Conservation (phyloP, 1,284 basidiomycete genomes). For the Ceratobasidium sp. region DNA sequence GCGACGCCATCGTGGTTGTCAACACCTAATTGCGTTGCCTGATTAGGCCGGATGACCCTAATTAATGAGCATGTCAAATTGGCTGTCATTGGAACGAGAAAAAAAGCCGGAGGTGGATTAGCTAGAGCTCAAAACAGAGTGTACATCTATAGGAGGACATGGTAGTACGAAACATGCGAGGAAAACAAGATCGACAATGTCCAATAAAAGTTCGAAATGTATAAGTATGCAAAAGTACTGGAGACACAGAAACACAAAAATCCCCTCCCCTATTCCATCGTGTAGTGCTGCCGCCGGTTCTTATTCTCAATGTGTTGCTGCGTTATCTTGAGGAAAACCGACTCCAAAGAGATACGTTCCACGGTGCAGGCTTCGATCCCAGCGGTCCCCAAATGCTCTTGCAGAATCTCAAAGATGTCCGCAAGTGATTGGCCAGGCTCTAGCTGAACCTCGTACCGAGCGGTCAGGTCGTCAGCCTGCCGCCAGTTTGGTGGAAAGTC, state of each 20-base stretch:
- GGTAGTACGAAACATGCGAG: background rate
- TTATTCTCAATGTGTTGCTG: conserved; percentile 26
- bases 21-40: conserved; percentile 12
- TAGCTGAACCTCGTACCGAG: conserved; percentile 81
- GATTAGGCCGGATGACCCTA: conserved; percentile 15
- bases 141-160: conserved; percentile 37
- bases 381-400: conserved; percentile 62
- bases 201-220: conserved; percentile 12
- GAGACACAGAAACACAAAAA: conserved; percentile 7
- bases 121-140: background rate
- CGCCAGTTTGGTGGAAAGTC: conserved; percentile 67
- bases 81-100: background rate
- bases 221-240: background rate
- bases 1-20: conserved; percentile 42
- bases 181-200: conserved; percentile 21
- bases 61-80: conserved; percentile 13
- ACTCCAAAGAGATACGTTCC: conserved; percentile 74
- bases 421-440: conserved; percentile 42
- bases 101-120: background rate
- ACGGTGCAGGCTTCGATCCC: conserved; percentile 66
- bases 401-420: conserved; percentile 45
- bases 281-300: conserved; percentile 25
- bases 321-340: conserved; percentile 72
- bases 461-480: conserved; percentile 78
- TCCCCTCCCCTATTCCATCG: background rate